Base-by-base conservation (phyloP, 176 grass and related monocot genomes). In the Melocanna baccifera region DNA sequence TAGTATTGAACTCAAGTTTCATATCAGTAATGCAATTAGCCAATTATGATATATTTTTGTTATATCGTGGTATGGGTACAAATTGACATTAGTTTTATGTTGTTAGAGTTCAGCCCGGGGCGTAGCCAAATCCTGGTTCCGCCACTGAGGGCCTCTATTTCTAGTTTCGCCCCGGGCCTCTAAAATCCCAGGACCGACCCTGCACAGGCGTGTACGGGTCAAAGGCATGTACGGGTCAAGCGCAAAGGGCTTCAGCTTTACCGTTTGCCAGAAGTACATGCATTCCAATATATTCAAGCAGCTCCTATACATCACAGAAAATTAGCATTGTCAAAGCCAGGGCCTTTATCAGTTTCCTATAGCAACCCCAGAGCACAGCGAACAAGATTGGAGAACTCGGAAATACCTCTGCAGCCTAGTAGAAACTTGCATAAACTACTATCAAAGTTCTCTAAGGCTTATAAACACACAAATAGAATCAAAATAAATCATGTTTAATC, bases 201-300 rank as follows among this genome's bases (percentile, higher is more conserved):
- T n/a, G n/a, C n/a, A n/a, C n/a, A n/a, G n/a, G n/a, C n/a, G n/a
- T n/a, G n/a, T n/a, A n/a, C n/a, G n/a, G n/a, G n/a, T n/a, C n/a
- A n/a, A n/a, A n/a, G n/a, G n/a, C n/a, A n/a, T n/a, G n/a, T n/a
- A n/a, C n/a, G n/a, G n/a, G n/a, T n/a, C n/a, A n/a, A n/a, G n/a
- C n/a, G 62, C 91, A 98, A 75, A 98, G 86, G 67, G 96, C 91
- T 91, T 98, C 96, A 68, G 89, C 96, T 92, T 96, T 93, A 84
- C 91, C 82, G 9, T 56, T 83, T 64, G 96, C 93, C 66, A 43
- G 80, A 78, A 98, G 22, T 53, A 98, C 88, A 77, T 91, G 96
- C 87, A 98, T 94, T 25, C 96, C 96, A 74, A 98, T 91, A 41
- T 92, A 81, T 87, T 84, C 62, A 51, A 99, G 96, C 86, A 99